These are phyloP conservation scores for Chalciporus pseudorubinellus DNA, from an alignment of 768 basidiomycete genomes.

Conservation along the genomic window DNA sequence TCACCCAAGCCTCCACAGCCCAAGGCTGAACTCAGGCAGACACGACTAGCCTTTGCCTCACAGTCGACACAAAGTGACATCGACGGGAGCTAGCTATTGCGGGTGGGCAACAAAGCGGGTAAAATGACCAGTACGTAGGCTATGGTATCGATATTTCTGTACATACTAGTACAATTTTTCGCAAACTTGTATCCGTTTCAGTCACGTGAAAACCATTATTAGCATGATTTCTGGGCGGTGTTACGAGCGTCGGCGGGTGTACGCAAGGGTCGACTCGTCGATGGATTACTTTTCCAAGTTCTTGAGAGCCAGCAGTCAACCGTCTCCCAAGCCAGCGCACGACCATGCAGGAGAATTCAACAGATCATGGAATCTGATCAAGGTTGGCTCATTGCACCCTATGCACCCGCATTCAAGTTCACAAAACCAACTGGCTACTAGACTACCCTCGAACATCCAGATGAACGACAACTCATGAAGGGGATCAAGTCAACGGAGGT, in stretches of 20 bases:
- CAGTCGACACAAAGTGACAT: too few species aligned
- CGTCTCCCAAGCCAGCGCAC: conserved; percentile 45
- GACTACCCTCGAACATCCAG: conserved; percentile 83
- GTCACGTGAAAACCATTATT: too few species aligned
- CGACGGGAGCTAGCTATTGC: too few species aligned
- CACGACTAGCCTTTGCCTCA: conserved; percentile 17
- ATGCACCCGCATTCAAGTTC: background rate
- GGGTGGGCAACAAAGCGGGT: too few species aligned
- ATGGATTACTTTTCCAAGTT: conserved; percentile 92
- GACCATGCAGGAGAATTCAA: conserved; percentile 76
- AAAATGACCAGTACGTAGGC: too few species aligned
- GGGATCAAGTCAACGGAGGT: conserved; percentile 84
- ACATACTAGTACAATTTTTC: too few species aligned
- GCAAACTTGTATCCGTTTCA: too few species aligned
- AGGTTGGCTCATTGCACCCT: conserved; percentile 42
- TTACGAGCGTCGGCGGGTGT: background rate
- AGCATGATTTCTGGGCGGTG: too few species aligned
- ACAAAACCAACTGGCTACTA: conserved; percentile 39
- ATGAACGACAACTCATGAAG: conserved; percentile 81
- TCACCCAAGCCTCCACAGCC: conserved; percentile 7
- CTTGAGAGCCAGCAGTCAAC: conserved; percentile 44
- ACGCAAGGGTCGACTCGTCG: conserved; percentile 1
- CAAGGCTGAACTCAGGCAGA: conserved; percentile 15
- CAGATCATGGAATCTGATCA: conserved; percentile 70
- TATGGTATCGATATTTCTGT: too few species aligned